A percentile compares a stretch with the other conserved stretches of the same genome.
Evolutionary conservation across 352 stramenopile species (phyloP).

Genomic region (Phytophthora pinifolia): DNA sequence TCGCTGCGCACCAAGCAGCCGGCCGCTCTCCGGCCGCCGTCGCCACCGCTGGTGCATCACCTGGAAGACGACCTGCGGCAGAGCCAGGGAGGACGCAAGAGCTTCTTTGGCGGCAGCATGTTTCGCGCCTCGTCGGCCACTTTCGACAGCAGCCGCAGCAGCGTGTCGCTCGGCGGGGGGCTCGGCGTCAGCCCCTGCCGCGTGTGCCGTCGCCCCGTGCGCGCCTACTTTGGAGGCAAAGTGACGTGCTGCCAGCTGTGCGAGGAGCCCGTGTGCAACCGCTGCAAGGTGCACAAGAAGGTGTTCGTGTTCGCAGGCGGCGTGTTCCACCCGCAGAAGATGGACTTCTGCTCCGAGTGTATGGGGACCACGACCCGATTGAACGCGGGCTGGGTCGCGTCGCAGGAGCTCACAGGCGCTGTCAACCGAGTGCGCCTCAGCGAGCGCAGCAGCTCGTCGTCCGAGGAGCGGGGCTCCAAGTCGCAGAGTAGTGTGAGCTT

Average conservation of each 20-base stretch:
- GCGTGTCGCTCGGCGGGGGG: slow-evolving; percentile 12
- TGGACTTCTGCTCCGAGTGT: slow-evolving; percentile 67
- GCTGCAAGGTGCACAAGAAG: slow-evolving; percentile 50
- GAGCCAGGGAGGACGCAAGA: slow-evolving; percentile 19
- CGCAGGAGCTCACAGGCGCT: slow-evolving; percentile 44
- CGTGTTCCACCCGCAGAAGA: slow-evolving; percentile 60
- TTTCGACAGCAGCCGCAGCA: slow-evolving; percentile 28
- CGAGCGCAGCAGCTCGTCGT: slow-evolving; percentile 20
- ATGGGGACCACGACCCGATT: slow-evolving; percentile 42
- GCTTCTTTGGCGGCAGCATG: slow-evolving; percentile 18
- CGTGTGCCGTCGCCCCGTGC: slow-evolving; percentile 26
- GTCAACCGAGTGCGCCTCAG: slow-evolving; percentile 18
- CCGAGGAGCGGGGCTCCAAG: slow-evolving; percentile 16
- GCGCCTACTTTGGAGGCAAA: slow-evolving; percentile 28
- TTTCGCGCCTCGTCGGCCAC: slow-evolving; percentile 22
- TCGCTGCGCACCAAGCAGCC: slow-evolving; percentile 43
- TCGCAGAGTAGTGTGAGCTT: slow-evolving; percentile 10
- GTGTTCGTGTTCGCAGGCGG: slow-evolving; percentile 44
- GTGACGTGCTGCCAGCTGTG: slow-evolving; percentile 38
- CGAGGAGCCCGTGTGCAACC: slow-evolving; percentile 38
- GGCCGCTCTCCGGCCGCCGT: slow-evolving; percentile 14
- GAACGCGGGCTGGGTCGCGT: slow-evolving; percentile 53
- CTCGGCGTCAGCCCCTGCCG: slow-evolving; percentile 16
- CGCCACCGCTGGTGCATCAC: slow-evolving; percentile 26
- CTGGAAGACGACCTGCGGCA: slow-evolving; percentile 22